These are phyloP conservation scores for Ashbya aceris DNA, from an alignment of 1,139 yeast genomes.

Conservation along the genomic window DNA sequence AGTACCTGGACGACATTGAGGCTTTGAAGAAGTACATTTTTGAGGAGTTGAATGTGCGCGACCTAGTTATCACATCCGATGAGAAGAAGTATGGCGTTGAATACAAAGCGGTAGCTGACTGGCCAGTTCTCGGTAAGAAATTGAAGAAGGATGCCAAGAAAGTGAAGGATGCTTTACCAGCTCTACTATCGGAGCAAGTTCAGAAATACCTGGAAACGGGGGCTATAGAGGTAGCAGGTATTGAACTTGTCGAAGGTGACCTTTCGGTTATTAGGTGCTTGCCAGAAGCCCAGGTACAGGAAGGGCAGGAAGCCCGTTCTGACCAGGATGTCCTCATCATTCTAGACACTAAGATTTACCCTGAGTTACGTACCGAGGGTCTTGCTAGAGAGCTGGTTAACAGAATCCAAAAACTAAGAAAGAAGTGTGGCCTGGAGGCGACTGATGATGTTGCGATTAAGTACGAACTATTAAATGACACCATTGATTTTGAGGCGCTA, in stretches of 20 bases:
- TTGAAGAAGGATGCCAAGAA: slow-evolving; percentile 87
- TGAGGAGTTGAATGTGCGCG: slow-evolving; percentile 91
- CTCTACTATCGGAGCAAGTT: slow-evolving; percentile 71
- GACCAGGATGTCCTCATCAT: slow-evolving; percentile 83
- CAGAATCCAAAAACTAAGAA: slow-evolving; percentile 95
- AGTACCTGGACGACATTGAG: slow-evolving; percentile 68
- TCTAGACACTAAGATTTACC: slow-evolving; percentile 78
- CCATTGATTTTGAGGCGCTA: slow-evolving; percentile 57
- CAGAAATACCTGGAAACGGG: slow-evolving; percentile 66
- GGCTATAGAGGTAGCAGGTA: slow-evolving; percentile 77
- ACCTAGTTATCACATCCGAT: slow-evolving; percentile 77
- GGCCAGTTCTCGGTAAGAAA: slow-evolving; percentile 98
- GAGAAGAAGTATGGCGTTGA: slow-evolving; percentile 88
- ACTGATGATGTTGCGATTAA: slow-evolving; percentile 92
- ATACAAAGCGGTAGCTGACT: slow-evolving; percentile 92
- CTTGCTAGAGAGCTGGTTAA: slow-evolving; percentile 92
- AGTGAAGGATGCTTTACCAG: slow-evolving; percentile 90
- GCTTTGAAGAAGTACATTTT: slow-evolving; percentile 68
- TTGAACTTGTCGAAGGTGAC: slow-evolving; percentile 78
- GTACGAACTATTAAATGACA: slow-evolving; percentile 62
- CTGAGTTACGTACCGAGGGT: slow-evolving; percentile 88
- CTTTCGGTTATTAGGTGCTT: slow-evolving; percentile 83
- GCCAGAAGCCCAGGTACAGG: slow-evolving; percentile 50
- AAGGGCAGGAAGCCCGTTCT: slow-evolving; percentile 78
- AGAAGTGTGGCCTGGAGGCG: slow-evolving; percentile 89